phyloP scores from a whole-genome alignment of 169 alveolate genomes.

The Plasmodium gaboni region DNA sequence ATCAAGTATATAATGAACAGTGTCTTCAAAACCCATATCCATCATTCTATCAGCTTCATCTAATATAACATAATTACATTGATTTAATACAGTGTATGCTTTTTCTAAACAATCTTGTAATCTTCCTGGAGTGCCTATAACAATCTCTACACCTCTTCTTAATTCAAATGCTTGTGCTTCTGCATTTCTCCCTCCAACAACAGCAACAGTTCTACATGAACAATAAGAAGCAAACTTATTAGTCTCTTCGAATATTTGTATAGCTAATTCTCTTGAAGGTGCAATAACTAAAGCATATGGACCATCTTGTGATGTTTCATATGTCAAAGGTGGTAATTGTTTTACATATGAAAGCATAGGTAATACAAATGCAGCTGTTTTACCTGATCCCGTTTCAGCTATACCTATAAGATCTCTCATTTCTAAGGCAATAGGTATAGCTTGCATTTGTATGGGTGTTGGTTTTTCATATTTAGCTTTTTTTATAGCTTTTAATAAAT shows the following conservation, averaged over 20 bases:
- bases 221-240: constrained; percentile 89
- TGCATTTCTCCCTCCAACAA: constrained; percentile 97
- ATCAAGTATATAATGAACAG: constrained; percentile 93
- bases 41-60: constrained; percentile 99
- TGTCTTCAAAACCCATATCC: constrained; percentile 97
- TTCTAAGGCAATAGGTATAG: constrained; percentile 94
- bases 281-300: constrained; percentile 96
- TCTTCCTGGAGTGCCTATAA: constrained; percentile 99
- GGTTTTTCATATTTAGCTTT: constrained; percentile 90
- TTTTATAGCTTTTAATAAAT: constrained; percentile 85
- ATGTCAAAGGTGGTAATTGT: constrained; percentile 92
- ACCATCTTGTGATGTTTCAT: constrained; percentile 94
- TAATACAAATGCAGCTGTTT: constrained; percentile 96
- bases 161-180: constrained; percentile 94
- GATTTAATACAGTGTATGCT: constrained; percentile 92
- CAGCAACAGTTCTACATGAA: constrained; percentile 91
- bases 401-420: constrained; percentile 97
- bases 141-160: constrained; percentile 95
- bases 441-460: constrained; percentile 98
- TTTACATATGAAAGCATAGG: constrained; percentile 95
- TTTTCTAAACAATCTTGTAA: constrained; percentile 95
- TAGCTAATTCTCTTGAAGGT: constrained; percentile 97
- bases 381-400: constrained; percentile 98
- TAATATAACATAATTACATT: constrained; percentile 94
- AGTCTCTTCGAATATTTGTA: constrained; percentile 94